Evolutionary conservation across 805 yeast genomes (phyloP), one percentile per base, ranked within the genome.

Genomic region (Isabelozyma rhagii): DNA sequence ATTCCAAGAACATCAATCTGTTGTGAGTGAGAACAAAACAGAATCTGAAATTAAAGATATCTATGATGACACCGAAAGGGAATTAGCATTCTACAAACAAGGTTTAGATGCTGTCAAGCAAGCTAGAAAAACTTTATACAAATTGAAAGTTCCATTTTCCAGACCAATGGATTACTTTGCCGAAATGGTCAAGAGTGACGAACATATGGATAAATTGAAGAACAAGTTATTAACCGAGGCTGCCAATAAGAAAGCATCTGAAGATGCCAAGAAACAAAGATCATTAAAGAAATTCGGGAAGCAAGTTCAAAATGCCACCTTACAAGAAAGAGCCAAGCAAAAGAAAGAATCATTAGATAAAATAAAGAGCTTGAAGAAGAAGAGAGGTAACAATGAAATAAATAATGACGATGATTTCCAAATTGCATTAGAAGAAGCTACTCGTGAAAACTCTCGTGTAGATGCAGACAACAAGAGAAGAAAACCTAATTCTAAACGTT

Each of bases 131-230:
- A 80, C 81, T 48, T 74, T 88, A 41, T 71, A 83, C 49, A 83
- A 83, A 61, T 78, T 88, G 56, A 85, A 85, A 63, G 83, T 93
- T 31, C 90, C 97, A 52, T 94, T 94, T 67, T 78, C 96, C 28
- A 83, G 99, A 68, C 99, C 99, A 38, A 74, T 82, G 61, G 99
- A 94, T 67, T 94, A 89, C 69, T 94, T 94, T 73, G 99, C 99
- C 15, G 99, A 94, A 72, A 94, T 94, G 99, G 89, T 91, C 52
- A 94, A 94, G 75, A 85, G 92, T 48, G 99, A 94, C 69, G 97
- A 90, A 68, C 99, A 94, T 70, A 94, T 94, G 99, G 97, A 90
- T 63, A 89, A 83, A 71, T 80, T 94, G 64, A 91, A 89, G 77
- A 73, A 77, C 62, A 90, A 89, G 70, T 78, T 93, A 59, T 77